These are phyloP conservation scores for Akanthomyces lecanii DNA, from an alignment of 2,329 filamentous ascomycete species.

Conservation along the genomic window DNA sequence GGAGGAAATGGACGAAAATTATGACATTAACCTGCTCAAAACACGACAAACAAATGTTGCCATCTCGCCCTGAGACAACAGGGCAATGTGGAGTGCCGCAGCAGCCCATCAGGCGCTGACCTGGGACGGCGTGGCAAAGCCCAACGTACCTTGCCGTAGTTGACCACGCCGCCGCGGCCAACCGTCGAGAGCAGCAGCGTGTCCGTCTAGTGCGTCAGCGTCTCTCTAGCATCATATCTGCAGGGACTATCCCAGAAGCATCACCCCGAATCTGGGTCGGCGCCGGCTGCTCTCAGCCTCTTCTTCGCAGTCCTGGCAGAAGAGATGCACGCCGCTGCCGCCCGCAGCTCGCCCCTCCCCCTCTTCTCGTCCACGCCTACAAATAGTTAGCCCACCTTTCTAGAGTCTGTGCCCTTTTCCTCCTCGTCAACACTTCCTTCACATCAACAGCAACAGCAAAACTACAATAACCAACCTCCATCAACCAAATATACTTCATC, in stretches of 20 bases:
- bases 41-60: no score
- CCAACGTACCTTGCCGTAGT: no score
- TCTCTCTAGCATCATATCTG: no score
- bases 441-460: slow-evolving; percentile 1
- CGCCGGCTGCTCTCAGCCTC: not conserved
- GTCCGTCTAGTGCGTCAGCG: no score
- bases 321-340: not conserved
- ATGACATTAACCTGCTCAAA: no score
- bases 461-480: not conserved
- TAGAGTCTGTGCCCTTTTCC: not conserved
- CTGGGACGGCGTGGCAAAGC: not conserved
- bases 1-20: no score
- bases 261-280: not conserved
- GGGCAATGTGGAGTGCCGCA: not conserved
- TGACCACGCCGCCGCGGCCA: no score
- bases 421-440: not conserved
- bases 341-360: not conserved
- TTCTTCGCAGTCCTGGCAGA: not conserved
- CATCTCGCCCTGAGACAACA: no score
- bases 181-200: no score
- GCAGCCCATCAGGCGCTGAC: not conserved
- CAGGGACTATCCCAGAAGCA: not conserved
- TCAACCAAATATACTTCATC: slow-evolving; percentile 28
- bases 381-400: slow-evolving; percentile 1
- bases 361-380: not conserved